A percentile compares a stretch with the other conserved stretches of the same genome.
phyloP scores from a whole-genome alignment of 345 rosid species.

The Linum lewisii region DNA sequence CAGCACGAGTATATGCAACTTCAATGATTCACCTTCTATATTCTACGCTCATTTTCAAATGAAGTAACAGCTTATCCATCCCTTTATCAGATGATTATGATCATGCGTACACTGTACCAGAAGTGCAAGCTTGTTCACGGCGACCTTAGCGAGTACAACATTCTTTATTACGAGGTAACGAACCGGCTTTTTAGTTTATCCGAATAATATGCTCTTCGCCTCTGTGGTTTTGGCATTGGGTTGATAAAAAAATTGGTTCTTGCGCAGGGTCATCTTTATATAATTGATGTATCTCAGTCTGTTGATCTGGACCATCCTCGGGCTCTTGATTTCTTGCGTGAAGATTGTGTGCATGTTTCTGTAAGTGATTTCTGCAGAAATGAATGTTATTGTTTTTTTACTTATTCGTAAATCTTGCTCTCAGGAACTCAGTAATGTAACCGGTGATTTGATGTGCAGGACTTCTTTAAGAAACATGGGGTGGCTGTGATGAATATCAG shows the following conservation, averaged over 20 bases:
- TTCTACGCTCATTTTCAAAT: not conserved
- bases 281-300: constrained; percentile 88
- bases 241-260: constrained; percentile 1
- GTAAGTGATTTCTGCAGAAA: constrained; percentile 43
- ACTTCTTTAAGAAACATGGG: constrained; percentile 81
- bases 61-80: constrained; percentile 3
- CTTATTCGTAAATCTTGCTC: constrained; percentile 23
- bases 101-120: constrained; percentile 75
- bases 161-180: constrained; percentile 78
- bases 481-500: constrained; percentile 91
- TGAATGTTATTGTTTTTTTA: constrained; percentile 1
- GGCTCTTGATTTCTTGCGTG: constrained; percentile 83
- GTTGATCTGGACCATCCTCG: constrained; percentile 97
- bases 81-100: constrained; percentile 55
- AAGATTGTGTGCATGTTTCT: constrained; percentile 91
- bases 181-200: constrained; percentile 5
- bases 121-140: constrained; percentile 96
- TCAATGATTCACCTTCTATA: not conserved
- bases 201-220: not conserved
- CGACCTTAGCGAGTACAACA: constrained; percentile 96
- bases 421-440: constrained; percentile 6
- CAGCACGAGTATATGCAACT: no score
- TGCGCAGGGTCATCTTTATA: constrained; percentile 75
- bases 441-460: constrained; percentile 49
- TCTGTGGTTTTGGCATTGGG: constrained; percentile 30